Base-by-base conservation (phyloP, 1,139 yeast species). In the Hyphopichia pseudoburtonii region DNA sequence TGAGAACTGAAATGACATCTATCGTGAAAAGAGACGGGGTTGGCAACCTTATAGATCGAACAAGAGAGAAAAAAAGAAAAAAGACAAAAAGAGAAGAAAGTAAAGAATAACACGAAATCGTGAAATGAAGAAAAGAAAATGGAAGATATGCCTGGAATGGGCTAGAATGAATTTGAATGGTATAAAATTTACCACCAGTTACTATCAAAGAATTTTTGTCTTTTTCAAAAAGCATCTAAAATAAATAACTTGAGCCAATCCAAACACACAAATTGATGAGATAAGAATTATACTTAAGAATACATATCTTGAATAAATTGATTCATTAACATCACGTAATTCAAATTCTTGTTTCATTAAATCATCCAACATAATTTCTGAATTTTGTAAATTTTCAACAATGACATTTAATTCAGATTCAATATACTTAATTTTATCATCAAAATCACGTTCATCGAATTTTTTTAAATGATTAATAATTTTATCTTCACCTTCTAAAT, bases 251-350 rank as follows among this genome's bases (percentile, higher is more conserved):
- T 68, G 74, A 19, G 50, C 37, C 7, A 57, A 14, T 1, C 74
- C 73, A 44, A 62, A 54, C 2, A 56, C 39, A 18, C 54, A 44
- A 12, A 65, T 67, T 14, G 57, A 46, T 14, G 53, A 41, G 23
- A 68, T 47, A 15, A 70, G 38, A 7, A 52, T 40, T 28, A 62
- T 51, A 12, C 69, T 52, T 16, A 55, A 47, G 24, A 43, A 43
- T 17, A 71, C 65, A 49, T 66, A 68, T 15, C 58, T 59, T 21
- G 60, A 50, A 39, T 47, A 70, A 25, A 70, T 70, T 16, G 51
- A 56, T 44, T 71, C 77, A 47, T 71, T 71, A 32, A 58, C 59
- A 43, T 69, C 68, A 41, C 77, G 49, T 35, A 70, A 53, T 41
- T 51, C 52, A 17, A 45, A 53, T 45, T 71, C 76, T 39, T 64